Evolutionary conservation across 129 eudicot species (phyloP), one percentile per base, ranked within the genome.

Genomic region (Lactuca sativa): DNA sequence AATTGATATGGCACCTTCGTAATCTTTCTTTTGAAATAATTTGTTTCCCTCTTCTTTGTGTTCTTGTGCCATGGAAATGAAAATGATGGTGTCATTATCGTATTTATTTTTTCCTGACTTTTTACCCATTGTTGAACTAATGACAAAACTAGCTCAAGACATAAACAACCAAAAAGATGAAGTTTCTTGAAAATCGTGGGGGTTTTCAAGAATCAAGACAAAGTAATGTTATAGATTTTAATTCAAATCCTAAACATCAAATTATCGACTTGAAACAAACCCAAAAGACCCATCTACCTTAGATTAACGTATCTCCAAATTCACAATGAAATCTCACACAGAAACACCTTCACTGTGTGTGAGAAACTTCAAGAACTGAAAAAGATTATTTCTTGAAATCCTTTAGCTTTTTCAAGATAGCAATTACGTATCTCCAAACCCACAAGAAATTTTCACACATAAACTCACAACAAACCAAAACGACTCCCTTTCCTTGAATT

Each of bases 21-120:
- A 82, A 31, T 87, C 95, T 78, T 90, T 85, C 75, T 67, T 85
- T 41, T 82, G 96, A 67, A 85, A 95, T 63, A 85, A 53, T 85
- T 62, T 85, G 32, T 95, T 87, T 15, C 99, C 99, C 56, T 90
- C 99, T 1, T 87, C 95, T 76, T 90, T 95, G 38, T 87, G 69
- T 54, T 87, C 91, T 63, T 83, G 90, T 1, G 99, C 82, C 86
- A 88, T 74, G 0, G 88, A 81, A 66, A 87, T 83, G 83, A 93
- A 90, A 1, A 85, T 67, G 41, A 64, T 81, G 0, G 90, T 85
- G 72, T 93, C 99, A 54, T 81, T 40, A 60, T 93, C 96, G 40
- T 78, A 85, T 72, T 82, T 88, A 62, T 74, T 79, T 62, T 77
- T 92, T 62, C 79, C 84, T 54, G 84, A 72, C 40, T 77, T 70